Conservation (phyloP, 169 alveolate genomes). For the Plasmodium inui region DNA sequence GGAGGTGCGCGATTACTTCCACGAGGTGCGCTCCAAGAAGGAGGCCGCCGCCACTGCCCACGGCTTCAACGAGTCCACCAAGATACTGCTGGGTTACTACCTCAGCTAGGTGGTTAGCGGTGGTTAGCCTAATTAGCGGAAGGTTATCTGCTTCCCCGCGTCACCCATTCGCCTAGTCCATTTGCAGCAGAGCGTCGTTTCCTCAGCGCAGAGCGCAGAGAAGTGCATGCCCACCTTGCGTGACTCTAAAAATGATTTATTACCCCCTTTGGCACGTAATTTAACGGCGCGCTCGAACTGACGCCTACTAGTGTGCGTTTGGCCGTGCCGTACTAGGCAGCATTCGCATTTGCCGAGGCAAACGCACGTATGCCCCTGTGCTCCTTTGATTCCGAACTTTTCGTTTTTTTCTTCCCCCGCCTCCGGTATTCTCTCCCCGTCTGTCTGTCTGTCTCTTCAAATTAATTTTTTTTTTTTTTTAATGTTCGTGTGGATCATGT, state of each 20-base stretch:
- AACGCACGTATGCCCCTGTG: neutral
- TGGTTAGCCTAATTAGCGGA: too few species aligned
- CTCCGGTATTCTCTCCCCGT: neutral
- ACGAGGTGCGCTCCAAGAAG: slow-evolving; percentile 27
- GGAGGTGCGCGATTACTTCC: slow-evolving; percentile 80
- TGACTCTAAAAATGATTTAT: too few species aligned
- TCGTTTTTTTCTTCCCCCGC: neutral
- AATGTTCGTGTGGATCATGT: neutral
- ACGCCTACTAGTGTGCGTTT: neutral
- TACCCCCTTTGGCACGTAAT: neutral
- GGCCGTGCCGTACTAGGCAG: neutral
- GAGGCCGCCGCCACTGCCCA: neutral
- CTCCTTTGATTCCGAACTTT: neutral
- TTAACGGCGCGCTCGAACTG: neutral
- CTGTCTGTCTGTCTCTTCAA: neutral
- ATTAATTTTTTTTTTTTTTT: neutral
- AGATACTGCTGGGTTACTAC: slow-evolving; percentile 32
- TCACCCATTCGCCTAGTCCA: too few species aligned
- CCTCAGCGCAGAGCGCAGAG: too few species aligned
- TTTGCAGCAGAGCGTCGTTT: too few species aligned
- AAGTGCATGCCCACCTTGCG: neutral
- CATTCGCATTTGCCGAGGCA: neutral
- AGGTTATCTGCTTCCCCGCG: too few species aligned
- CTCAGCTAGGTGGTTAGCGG: neutral
- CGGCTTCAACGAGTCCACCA: slow-evolving; percentile 62